phyloP scores from a whole-genome alignment of 768 basidiomycete species.

The Lactifluus echinatus region DNA sequence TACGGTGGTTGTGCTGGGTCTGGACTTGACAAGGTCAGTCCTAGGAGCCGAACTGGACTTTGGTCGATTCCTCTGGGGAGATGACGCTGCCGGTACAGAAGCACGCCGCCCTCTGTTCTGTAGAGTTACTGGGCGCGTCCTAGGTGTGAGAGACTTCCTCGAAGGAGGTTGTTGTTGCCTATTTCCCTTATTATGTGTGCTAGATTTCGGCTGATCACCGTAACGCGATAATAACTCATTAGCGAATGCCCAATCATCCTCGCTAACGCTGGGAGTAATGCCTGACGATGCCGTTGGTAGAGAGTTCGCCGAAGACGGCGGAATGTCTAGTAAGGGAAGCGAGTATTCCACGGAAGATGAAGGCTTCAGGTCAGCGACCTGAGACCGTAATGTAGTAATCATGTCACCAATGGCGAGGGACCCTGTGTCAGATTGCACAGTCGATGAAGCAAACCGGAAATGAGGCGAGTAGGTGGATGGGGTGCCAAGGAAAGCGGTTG shows the following conservation, averaged over 20 bases:
- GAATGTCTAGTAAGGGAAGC: background rate
- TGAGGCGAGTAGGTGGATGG: constrained; percentile 28
- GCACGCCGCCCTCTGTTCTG: constrained; percentile 5
- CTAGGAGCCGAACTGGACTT: constrained; percentile 12
- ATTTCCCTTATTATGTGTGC: background rate
- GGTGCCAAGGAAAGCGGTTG: constrained; percentile 36
- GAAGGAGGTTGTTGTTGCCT: background rate
- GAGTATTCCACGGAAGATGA: constrained; percentile 9
- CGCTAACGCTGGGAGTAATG: constrained; percentile 15
- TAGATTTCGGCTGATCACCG: background rate
- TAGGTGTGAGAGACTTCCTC: constrained; percentile 8
- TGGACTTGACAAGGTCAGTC: constrained; percentile 1
- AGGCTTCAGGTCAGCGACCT: constrained; percentile 20
- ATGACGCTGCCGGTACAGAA: constrained; percentile 1
- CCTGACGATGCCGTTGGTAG: constrained; percentile 7
- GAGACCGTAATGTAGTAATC: constrained; percentile 29
- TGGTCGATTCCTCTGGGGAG: constrained; percentile 5
- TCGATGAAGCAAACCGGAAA: constrained; percentile 20
- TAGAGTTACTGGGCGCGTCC: background rate
- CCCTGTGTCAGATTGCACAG: constrained; percentile 2
- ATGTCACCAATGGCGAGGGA: constrained; percentile 31
- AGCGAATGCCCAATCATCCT: constrained; percentile 33
- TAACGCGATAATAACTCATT: constrained; percentile 27
- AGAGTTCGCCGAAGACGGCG: constrained; percentile 2
- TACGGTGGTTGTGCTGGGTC: background rate